Base-by-base conservation (phyloP, 2,329 filamentous ascomycete species). In the Fusarium praegraminearum region DNA sequence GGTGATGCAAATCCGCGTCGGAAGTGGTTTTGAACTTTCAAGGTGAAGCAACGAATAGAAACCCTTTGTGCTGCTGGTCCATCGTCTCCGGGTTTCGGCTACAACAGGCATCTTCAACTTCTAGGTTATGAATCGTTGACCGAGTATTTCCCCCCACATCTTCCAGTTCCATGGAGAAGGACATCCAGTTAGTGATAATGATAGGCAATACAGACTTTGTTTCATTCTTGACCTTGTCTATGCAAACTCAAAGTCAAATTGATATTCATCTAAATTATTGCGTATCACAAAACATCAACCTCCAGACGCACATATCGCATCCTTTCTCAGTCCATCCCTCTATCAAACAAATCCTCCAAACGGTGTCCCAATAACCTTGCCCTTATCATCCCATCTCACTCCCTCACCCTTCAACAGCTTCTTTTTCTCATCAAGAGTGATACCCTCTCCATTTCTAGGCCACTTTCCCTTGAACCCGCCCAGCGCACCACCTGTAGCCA, bases 401-500 rank as follows among this genome's bases (percentile, higher is more conserved):
- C 91, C 91, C 78, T 93, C 91, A 2, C 80, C 82, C 63, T 83
- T 82, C 66, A 93, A 77, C 55, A 93, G 75, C 65, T 78, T 77
- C 75, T 87, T 84, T 83, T 93, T 93, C 79, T 90, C 89, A 35
- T 85, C 84, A 62, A 90, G 83, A 50, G 89, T 89, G 61, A 87
- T 85, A 2, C 88, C 88, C 71, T 89, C 86, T 0, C 88, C 89
- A 38, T 86, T 83, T 57, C 84, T 84, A 5, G 88, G 85, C 83
- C 88, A 89, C 69, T 87, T 85, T 4, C 91, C 91, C 78, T 90
- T 89, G 82, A 92, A 93, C 0, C 91, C 90, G 43, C 91, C 91
- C 24, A 93, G 78, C n/a, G 84, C 83, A 15, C 92, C 90, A 53
- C 90, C 90, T 41, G 89, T 90, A 8, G 92, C 91, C 47, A 97